Evolutionary conservation across 176 grass and related monocot species (phyloP).

Genomic region (Eragrostis nindensis): DNA sequence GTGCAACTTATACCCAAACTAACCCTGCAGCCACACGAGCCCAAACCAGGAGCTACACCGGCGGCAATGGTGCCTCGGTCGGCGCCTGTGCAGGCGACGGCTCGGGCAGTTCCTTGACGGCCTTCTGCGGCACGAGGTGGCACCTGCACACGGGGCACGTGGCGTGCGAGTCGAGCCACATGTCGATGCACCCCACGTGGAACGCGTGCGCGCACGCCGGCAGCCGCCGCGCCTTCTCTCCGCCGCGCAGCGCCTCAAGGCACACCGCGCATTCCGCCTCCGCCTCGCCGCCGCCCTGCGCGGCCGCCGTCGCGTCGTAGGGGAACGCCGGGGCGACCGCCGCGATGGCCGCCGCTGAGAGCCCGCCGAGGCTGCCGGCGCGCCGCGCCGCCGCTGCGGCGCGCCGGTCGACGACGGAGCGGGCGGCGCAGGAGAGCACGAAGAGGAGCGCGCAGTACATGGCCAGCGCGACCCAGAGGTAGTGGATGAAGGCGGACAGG

Average conservation of each 20-base stretch:
- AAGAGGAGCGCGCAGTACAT: conserved; percentile 41
- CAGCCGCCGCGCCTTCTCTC: conserved; percentile 48
- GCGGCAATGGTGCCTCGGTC: conserved; percentile 4
- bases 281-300: not conserved
- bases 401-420: not conserved
- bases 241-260: conserved; percentile 46
- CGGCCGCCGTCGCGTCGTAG: not conserved
- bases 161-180: conserved; percentile 53
- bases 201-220: conserved; percentile 67
- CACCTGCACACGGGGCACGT: conserved; percentile 74
- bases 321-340: conserved; percentile 29
- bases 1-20: not conserved
- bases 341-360: conserved; percentile 16
- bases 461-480: conserved; percentile 46
- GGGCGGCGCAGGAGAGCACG: conserved; percentile 15
- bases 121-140: conserved; percentile 33
- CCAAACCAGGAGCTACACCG: conserved; percentile 26
- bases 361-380: not conserved
- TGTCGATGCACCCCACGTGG: conserved; percentile 66
- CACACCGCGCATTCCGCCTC: conserved; percentile 54
- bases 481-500: conserved; percentile 47
- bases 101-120: not conserved
- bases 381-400: not conserved
- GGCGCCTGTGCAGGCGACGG: not conserved
- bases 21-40: not conserved